These are phyloP conservation scores for Penicillium sp. DNA, from an alignment of 2,329 filamentous ascomycete genomes.

Conservation along the genomic window DNA sequence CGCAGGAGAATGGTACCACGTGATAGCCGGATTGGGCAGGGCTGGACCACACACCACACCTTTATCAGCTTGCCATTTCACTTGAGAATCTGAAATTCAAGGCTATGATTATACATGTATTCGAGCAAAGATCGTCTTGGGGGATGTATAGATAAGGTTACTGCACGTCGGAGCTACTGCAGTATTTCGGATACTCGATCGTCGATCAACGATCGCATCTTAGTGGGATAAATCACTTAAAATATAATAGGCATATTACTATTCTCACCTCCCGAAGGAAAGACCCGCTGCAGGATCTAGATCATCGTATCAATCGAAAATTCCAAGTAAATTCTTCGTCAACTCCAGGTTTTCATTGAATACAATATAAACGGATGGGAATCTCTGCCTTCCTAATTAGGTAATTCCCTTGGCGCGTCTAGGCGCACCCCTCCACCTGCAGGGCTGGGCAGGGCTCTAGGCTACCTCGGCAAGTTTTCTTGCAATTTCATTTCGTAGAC, in stretches of 20 bases:
- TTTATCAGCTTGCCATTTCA: background rate
- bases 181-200: background rate
- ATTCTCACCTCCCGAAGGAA: background rate
- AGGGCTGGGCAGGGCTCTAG: background rate
- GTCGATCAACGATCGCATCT: background rate
- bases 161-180: background rate
- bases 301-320: background rate
- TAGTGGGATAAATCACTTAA: background rate
- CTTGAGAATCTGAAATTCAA: background rate
- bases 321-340: background rate
- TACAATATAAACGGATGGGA: background rate
- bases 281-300: background rate
- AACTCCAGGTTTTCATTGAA: background rate
- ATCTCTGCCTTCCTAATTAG: background rate
- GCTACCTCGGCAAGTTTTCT: background rate
- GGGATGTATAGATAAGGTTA: background rate
- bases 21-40: constrained; percentile 4
- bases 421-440: background rate
- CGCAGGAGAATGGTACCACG: background rate
- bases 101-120: background rate
- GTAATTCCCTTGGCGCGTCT: background rate
- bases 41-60: background rate
- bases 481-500: background rate
- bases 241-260: background rate
- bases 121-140: background rate